A percentile compares a stretch with the other conserved stretches of the same genome.
phyloP scores from a whole-genome alignment of 2,329 filamentous ascomycete genomes.

The Calonectria fujianensis region DNA sequence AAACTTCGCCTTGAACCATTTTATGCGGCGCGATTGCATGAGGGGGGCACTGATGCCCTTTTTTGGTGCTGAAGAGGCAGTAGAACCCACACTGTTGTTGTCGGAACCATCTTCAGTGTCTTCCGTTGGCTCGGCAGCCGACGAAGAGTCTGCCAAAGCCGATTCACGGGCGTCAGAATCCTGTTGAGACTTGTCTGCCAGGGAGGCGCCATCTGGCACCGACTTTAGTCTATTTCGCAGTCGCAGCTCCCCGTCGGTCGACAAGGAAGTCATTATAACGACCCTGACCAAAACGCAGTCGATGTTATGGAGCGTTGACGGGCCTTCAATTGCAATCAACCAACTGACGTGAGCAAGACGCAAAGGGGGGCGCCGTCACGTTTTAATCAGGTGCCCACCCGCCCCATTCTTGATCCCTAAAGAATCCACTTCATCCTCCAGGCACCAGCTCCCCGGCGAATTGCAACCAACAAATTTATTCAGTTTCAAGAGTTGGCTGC shows the following conservation, averaged over 20 bases:
- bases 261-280: not conserved
- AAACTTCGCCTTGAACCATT: not conserved
- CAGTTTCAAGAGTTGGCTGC: not conserved
- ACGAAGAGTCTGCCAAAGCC: not conserved
- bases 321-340: too few relatives aligned
- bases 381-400: constrained; percentile 9
- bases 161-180: not conserved
- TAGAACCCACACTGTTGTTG: not conserved
- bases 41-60: not conserved
- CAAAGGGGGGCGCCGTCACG: not conserved
- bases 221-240: not conserved
- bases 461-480: not conserved
- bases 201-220: not conserved
- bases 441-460: too few relatives aligned
- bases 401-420: not conserved
- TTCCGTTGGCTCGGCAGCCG: not conserved
- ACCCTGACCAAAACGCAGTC: not conserved
- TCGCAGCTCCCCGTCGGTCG: not conserved
- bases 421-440: not conserved
- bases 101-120: not conserved
- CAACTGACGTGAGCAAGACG: not conserved
- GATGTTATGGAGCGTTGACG: not conserved
- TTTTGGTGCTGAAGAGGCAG: not conserved
- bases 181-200: not conserved
- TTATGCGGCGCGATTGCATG: not conserved